phyloP scores from a whole-genome alignment of 805 yeast species.

The Wickerhamomyces queroliae region DNA sequence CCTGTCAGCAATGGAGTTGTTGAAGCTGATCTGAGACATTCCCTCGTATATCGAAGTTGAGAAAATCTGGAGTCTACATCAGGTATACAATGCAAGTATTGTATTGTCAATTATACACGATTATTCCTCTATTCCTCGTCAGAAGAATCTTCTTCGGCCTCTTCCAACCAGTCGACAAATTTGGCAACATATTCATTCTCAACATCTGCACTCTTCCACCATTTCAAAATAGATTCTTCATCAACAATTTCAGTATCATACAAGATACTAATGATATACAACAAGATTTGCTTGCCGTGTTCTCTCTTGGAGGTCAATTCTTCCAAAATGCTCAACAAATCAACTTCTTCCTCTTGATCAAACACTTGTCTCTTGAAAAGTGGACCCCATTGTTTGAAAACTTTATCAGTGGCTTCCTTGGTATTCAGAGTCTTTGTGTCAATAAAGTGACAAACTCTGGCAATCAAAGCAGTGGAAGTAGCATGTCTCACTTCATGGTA shows the following conservation, averaged over 20 bases:
- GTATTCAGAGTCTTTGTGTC: conserved; percentile 71
- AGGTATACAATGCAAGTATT: too few relatives aligned
- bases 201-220: conserved; percentile 64
- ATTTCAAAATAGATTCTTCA: conserved; percentile 70
- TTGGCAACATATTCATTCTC: conserved; percentile 46
- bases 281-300: conserved; percentile 38
- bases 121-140: conserved; percentile 55
- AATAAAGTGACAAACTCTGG: conserved; percentile 66
- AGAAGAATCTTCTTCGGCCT: conserved; percentile 60
- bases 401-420: conserved; percentile 69
- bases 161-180: conserved; percentile 84
- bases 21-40: too few relatives aligned
- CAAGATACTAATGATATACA: conserved; percentile 48
- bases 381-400: conserved; percentile 78
- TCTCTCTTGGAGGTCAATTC: conserved; percentile 29
- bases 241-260: conserved; percentile 81
- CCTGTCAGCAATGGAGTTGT: too few relatives aligned
- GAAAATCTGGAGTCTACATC: too few relatives aligned
- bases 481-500: conserved; percentile 90
- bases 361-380: conserved; percentile 82
- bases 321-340: conserved; percentile 48
- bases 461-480: conserved; percentile 65
- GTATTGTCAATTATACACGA: too few relatives aligned
- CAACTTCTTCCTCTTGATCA: conserved; percentile 71
- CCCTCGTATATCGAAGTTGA: too few relatives aligned